phyloP scores from a whole-genome alignment of 2,329 filamentous ascomycete species.

The Chrysosporium queenslandicum region DNA sequence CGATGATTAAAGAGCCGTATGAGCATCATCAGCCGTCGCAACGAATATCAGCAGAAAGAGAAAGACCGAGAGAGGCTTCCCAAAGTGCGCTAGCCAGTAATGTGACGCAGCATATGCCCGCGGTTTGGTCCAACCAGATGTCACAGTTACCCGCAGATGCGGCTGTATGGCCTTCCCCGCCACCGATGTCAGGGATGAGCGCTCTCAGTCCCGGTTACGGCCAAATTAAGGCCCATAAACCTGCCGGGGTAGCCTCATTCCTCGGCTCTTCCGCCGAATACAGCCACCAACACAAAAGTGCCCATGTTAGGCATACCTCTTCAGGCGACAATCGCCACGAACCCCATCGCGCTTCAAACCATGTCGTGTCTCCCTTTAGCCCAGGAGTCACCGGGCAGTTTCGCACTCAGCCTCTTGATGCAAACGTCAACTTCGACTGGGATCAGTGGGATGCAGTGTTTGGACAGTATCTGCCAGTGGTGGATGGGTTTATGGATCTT shows the following conservation, averaged over 20 bases:
- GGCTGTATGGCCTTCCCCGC: not conserved
- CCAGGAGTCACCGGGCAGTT: constrained; percentile 26
- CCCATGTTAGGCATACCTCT: not conserved
- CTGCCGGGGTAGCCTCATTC: not conserved
- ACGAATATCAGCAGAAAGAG: constrained; percentile 8
- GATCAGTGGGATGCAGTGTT: constrained; percentile 43
- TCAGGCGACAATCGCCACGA: constrained; percentile 9
- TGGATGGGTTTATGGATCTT: constrained; percentile 37
- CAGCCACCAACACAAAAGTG: constrained; percentile 3
- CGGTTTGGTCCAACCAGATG: not conserved
- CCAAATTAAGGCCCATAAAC: not conserved
- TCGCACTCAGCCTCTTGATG: constrained; percentile 12
- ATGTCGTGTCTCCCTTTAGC: constrained; percentile 19
- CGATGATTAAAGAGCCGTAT: constrained; percentile 17
- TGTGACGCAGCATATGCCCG: not conserved
- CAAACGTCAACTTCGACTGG: constrained; percentile 41
- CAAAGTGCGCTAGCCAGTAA: not conserved
- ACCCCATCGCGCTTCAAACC: constrained; percentile 22
- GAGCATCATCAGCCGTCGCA: constrained; percentile 8
- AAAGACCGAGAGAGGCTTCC: not conserved
- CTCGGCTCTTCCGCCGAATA: not conserved
- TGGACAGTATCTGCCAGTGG: constrained; percentile 37
- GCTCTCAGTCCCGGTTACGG: not conserved
- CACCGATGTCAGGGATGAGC: not conserved
- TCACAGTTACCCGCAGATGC: not conserved